A percentile compares a stretch with the other conserved stretches of the same genome.
Conservation (phyloP, 768 basidiomycete species). For the Boletellus ananiceps region DNA sequence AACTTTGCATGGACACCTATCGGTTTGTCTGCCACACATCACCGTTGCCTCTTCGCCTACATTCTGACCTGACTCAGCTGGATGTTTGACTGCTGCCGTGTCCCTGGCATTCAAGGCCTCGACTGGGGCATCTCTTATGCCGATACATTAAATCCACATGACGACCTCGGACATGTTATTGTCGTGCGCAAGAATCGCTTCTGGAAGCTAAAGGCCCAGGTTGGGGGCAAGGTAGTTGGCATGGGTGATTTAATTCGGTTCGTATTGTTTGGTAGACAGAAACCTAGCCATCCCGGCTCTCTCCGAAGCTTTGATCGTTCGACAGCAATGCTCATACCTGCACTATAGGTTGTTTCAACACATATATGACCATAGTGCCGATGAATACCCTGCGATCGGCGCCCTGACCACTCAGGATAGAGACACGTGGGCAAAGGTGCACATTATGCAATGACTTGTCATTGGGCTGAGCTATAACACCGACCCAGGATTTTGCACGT, state of each 20-base stretch:
- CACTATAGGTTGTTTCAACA: conserved; percentile 59
- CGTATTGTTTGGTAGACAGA: conserved; percentile 7
- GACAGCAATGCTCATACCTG: conserved; percentile 3
- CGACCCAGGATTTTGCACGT: conserved; percentile 54
- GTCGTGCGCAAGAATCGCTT: conserved; percentile 81
- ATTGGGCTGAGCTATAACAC: not conserved
- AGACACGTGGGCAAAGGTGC: conserved; percentile 85
- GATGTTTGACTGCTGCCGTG: conserved; percentile 90
- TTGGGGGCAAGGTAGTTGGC: conserved; percentile 54
- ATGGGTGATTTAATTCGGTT: conserved; percentile 64
- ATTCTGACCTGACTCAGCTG: conserved; percentile 45
- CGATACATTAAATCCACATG: conserved; percentile 31
- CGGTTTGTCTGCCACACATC: conserved; percentile 39
- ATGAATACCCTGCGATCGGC: conserved; percentile 70
- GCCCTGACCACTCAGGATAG: conserved; percentile 75
- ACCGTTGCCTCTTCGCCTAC: not conserved
- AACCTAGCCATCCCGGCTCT: not conserved
- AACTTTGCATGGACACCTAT: conserved; percentile 85
- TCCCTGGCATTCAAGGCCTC: conserved; percentile 66
- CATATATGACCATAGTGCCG: conserved; percentile 60
- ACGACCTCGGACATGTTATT: conserved; percentile 70
- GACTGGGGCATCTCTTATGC: conserved; percentile 79
- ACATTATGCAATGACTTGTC: not conserved
- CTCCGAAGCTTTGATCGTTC: not conserved
- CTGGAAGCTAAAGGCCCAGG: conserved; percentile 71